A percentile compares a stretch with the other conserved stretches of the same genome.
These are phyloP conservation scores for Olyra latifolia DNA, from an alignment of 176 grass and related monocot species.

Conservation along the genomic window DNA sequence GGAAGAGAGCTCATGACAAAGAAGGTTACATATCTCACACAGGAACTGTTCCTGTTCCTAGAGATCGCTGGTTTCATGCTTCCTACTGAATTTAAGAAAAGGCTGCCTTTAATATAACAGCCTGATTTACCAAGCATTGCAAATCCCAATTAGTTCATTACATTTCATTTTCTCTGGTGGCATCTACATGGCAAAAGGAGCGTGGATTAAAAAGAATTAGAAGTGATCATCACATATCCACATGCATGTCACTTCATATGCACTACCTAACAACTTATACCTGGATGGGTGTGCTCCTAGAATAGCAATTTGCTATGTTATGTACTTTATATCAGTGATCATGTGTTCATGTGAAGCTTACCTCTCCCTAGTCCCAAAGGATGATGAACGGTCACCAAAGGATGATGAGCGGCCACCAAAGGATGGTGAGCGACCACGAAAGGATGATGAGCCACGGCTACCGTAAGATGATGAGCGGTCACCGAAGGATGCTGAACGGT, in stretches of 20 bases:
- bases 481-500: constrained; percentile 51
- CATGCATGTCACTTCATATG: neutral
- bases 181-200: neutral
- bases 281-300: neutral
- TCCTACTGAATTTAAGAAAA: neutral
- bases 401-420: constrained; percentile 30
- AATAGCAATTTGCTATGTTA: neutral
- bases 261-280: neutral
- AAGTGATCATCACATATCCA: neutral
- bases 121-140: neutral
- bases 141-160: neutral
- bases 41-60: neutral
- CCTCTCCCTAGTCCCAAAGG: constrained; percentile 66
- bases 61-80: neutral
- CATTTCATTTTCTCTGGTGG: neutral
- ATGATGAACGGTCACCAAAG: constrained; percentile 13
- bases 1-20: neutral
- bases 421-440: constrained; percentile 24
- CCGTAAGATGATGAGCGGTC: constrained; percentile 1
- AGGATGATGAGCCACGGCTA: constrained; percentile 33
- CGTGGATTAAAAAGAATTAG: neutral
- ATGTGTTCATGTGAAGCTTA: constrained; percentile 14
- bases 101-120: neutral
- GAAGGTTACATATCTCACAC: neutral
- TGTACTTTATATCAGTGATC: neutral